A percentile compares a stretch with the other conserved stretches of the same genome.
These are phyloP conservation scores for Lepidium aucheri DNA, from an alignment of 345 rosid species.

Conservation along the genomic window DNA sequence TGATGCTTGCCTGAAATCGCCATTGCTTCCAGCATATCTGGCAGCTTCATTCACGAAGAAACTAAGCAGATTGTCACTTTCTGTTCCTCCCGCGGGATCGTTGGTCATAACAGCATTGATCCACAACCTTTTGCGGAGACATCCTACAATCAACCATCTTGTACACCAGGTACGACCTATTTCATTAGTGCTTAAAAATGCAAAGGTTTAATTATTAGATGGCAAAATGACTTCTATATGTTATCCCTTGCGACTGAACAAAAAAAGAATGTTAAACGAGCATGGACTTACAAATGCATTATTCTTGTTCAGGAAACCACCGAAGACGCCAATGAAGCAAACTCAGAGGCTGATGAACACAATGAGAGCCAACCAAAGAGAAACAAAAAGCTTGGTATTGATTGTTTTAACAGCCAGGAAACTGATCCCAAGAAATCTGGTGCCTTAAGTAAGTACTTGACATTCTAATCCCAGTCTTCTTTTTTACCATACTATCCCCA, in stretches of 20 bases:
- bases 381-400: conserved; percentile 44
- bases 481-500: background rate
- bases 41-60: conserved; percentile 94
- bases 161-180: conserved; percentile 56
- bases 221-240: background rate
- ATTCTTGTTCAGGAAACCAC: conserved; percentile 42
- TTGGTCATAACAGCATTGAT: conserved; percentile 72
- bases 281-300: background rate
- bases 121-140: conserved; percentile 77
- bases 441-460: conserved; percentile 58
- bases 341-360: conserved; percentile 31
- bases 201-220: background rate
- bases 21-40: conserved; percentile 95
- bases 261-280: background rate
- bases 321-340: conserved; percentile 20
- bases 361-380: conserved; percentile 26
- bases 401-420: conserved; percentile 56
- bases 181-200: conserved; percentile 3
- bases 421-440: conserved; percentile 58
- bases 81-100: conserved; percentile 78
- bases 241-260: background rate
- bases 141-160: conserved; percentile 91
- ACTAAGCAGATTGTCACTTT: conserved; percentile 71
- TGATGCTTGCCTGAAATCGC: conserved; percentile 84
- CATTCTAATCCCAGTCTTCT: background rate